Percentiles rank a stretch among this genome's conserved stretches.
phyloP scores from a whole-genome alignment of 2,329 filamentous ascomycete species.

The Verticillium nonalfalfae region DNA sequence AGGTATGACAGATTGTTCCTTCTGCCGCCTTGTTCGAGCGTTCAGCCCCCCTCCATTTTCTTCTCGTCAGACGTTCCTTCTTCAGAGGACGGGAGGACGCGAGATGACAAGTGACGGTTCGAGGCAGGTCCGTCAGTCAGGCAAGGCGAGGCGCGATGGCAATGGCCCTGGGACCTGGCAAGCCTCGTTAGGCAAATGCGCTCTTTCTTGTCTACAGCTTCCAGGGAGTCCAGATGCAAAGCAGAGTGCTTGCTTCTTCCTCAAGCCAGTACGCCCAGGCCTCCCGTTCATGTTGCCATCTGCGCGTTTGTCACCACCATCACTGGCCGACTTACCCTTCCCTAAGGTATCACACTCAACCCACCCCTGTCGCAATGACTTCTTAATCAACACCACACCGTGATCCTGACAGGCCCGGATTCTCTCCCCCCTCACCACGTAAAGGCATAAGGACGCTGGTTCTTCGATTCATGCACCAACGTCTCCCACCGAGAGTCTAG shows the following conservation, averaged over 20 bases:
- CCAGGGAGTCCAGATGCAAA: not conserved
- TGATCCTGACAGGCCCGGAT: not conserved
- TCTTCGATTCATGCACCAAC: not conserved
- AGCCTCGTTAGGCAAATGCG: too few species aligned
- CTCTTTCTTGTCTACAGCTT: too few species aligned
- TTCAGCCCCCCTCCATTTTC: not conserved
- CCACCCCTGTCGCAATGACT: not conserved
- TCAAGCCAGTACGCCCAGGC: not conserved
- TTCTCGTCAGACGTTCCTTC: not conserved
- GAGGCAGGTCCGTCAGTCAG: not conserved
- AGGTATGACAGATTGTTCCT: not conserved
- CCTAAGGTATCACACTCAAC: not conserved
- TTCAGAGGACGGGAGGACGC: not conserved
- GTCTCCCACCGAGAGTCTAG: not conserved
- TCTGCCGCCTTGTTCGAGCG: not conserved
- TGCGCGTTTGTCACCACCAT: not conserved
- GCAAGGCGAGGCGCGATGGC: not conserved
- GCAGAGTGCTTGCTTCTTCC: not conserved
- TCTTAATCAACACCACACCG: not conserved
- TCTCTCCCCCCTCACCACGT: not conserved
- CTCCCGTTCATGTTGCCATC: not conserved
- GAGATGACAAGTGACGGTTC: not conserved
- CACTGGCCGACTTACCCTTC: too few species aligned
- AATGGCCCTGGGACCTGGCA: too few species aligned
- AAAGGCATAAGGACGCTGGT: not conserved